These are phyloP conservation scores for Fusarium sp. DNA, from an alignment of 2,329 filamentous ascomycete genomes.

Conservation along the genomic window DNA sequence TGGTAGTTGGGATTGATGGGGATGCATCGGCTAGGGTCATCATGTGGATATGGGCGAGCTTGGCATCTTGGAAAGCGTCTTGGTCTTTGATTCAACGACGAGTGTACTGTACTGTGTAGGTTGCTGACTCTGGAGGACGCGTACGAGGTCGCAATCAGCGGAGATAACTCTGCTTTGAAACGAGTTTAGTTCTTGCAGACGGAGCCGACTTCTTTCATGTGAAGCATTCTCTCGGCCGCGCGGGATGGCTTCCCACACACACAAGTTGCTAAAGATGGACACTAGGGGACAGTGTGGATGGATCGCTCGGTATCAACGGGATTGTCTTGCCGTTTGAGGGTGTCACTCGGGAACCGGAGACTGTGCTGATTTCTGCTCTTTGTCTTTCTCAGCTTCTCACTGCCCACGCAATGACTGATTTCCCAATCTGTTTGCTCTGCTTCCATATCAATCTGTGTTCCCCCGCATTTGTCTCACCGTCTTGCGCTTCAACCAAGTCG, in stretches of 20 bases:
- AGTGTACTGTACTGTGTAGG: slow-evolving; percentile 4
- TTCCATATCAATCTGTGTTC: not conserved
- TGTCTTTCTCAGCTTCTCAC: too few relatives aligned
- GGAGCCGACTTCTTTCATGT: not conserved
- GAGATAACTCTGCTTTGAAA: too few relatives aligned
- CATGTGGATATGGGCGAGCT: slow-evolving; percentile 27
- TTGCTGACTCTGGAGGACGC: slow-evolving; percentile 6
- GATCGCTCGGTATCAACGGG: slow-evolving; percentile 23
- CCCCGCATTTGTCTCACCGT: slow-evolving; percentile 10
- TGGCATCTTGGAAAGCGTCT: slow-evolving; percentile 2
- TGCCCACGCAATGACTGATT: not conserved
- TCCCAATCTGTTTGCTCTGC: not conserved
- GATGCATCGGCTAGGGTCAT: slow-evolving; percentile 30
- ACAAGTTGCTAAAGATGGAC: slow-evolving; percentile 33
- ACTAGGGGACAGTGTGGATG: slow-evolving; percentile 32
- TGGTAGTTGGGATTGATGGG: slow-evolving; percentile 24
- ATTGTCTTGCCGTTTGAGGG: slow-evolving; percentile 9
- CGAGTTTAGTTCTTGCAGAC: not conserved
- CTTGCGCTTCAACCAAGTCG: not conserved
- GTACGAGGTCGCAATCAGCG: too few relatives aligned
- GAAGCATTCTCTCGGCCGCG: not conserved
- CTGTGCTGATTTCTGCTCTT: too few relatives aligned
- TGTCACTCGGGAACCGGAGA: not conserved
- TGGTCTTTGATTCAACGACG: not conserved
- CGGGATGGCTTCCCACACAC: slow-evolving; percentile 14